Evolutionary conservation across 306 rosid genomes (phyloP).

Genomic region (Nissolia schottii): DNA sequence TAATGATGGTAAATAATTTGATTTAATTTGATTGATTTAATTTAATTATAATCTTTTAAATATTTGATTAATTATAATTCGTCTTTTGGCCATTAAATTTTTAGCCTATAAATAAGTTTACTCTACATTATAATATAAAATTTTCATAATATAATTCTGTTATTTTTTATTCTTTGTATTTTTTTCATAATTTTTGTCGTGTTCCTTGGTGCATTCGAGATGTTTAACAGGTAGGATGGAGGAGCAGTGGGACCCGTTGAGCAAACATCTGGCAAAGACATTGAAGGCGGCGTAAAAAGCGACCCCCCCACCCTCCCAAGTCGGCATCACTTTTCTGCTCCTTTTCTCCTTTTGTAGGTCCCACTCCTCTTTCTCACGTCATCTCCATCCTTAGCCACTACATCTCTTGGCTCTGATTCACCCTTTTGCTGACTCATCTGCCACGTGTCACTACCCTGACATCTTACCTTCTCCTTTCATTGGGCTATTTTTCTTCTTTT

Average conservation of each 20-base stretch:
- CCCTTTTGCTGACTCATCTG: constrained; percentile 16
- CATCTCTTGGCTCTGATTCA: constrained; percentile 29
- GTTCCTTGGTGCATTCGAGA: too few species aligned
- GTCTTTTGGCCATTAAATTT: too few species aligned
- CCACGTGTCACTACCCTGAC: constrained; percentile 42
- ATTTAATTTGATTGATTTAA: too few species aligned
- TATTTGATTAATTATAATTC: too few species aligned
- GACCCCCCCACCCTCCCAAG: background rate
- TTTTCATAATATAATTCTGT: too few species aligned
- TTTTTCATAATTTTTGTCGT: too few species aligned
- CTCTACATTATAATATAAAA: too few species aligned
- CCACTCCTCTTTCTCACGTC: constrained; percentile 23
- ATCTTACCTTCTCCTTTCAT: background rate
- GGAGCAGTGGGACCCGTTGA: background rate
- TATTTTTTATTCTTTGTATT: too few species aligned
- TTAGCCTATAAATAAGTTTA: too few species aligned
- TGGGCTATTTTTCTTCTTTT: background rate
- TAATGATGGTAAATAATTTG: too few species aligned
- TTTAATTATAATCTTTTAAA: too few species aligned
- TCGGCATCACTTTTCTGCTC: constrained; percentile 25
- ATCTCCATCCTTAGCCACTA: constrained; percentile 34
- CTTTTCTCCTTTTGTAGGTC: background rate
- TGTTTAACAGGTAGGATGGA: background rate
- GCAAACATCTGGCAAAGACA: constrained; percentile 23
- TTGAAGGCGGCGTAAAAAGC: constrained; percentile 56